Base-by-base conservation (phyloP, 176 grass and related monocot genomes). In the Oryza rufipogon region DNA sequence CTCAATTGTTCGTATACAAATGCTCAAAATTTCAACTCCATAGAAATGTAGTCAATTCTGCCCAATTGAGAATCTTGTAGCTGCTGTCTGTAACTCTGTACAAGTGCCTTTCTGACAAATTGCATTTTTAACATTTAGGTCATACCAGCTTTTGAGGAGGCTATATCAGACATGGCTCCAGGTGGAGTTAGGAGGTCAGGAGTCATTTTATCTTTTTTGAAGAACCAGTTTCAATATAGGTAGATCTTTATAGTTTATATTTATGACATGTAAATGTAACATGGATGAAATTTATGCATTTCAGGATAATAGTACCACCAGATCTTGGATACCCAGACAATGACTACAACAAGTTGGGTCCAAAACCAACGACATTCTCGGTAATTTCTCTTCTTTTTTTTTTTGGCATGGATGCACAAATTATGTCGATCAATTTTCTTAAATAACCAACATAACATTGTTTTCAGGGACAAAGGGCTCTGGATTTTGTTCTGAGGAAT, bases 141-240 rank as follows among this genome's bases (percentile, higher is more conserved):
- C 45, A 98, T 98, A 93, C 96, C 96, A 78, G 96, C 93, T 83
- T 98, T 98, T 92, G 96, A 98, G 69, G 96, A 98, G 86, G 96
- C 96, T 66, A 86, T 95, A 66, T 65, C 25, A 78, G 96, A 91
- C 83, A 98, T 98, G 96, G 46, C 85, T 32, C 85, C 80, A 46
- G 93, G 96, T 58, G 93, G 93, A 74, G 71, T 98, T 80, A 91
- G 96, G 70, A 98, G 96, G 96, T 95, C 45, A 85, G 48, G 9
- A 69, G 10, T 63, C 47, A 4, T 44, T 65, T 48, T 74, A 54
- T 74, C 16, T 45, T 77, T 68, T 76, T 25, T 33, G 3, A 26
- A 63, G 49, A 32, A 25, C 19, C 32, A 74, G 32, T 56, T 69
- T 49, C 39, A 4, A 6, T 41, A 66, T 75, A 78, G 9, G 23